Conservation (phyloP, 1,284 basidiomycete genomes). For the Termitomyces sp. region DNA sequence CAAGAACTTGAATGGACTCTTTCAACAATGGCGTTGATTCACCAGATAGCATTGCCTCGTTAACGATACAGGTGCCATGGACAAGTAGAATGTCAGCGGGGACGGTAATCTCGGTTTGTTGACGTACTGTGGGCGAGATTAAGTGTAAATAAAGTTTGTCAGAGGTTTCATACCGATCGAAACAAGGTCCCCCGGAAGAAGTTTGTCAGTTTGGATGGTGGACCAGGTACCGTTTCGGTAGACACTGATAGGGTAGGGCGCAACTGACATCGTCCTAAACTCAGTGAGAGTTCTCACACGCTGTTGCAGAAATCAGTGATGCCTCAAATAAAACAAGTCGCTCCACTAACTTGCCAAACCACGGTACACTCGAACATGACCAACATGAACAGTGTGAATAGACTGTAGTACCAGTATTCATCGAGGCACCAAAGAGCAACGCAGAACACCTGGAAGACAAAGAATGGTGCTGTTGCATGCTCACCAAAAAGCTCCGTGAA, state of each 20-base stretch:
- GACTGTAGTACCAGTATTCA: constrained; percentile 96
- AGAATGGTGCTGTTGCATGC: constrained; percentile 89
- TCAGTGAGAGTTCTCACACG: constrained; percentile 86
- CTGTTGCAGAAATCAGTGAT: constrained; percentile 32
- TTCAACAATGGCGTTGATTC: constrained; percentile 94
- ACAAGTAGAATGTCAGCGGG: constrained; percentile 89
- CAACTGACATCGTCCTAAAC: constrained; percentile 93
- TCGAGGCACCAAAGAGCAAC: constrained; percentile 94
- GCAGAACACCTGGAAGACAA: constrained; percentile 95
- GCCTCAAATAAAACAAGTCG: neutral
- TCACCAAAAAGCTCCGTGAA: constrained; percentile 87
- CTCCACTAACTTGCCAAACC: constrained; percentile 79
- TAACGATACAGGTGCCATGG: constrained; percentile 89
- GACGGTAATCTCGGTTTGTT: constrained; percentile 79
- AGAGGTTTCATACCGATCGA: constrained; percentile 53
- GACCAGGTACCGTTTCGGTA: constrained; percentile 80
- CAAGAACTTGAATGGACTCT: constrained; percentile 86
- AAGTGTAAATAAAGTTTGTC: neutral
- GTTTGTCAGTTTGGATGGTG: constrained; percentile 74
- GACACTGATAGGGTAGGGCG: constrained; percentile 80
- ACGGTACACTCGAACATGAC: constrained; percentile 96
- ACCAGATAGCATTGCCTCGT: constrained; percentile 96
- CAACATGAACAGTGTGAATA: constrained; percentile 97
- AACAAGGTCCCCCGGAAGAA: constrained; percentile 88
- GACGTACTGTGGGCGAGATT: constrained; percentile 45